Percentiles rank a stretch among this genome's conserved stretches.
These are phyloP conservation scores for Macrolepiota dolichaula DNA, from an alignment of 768 basidiomycete genomes.

Conservation along the genomic window DNA sequence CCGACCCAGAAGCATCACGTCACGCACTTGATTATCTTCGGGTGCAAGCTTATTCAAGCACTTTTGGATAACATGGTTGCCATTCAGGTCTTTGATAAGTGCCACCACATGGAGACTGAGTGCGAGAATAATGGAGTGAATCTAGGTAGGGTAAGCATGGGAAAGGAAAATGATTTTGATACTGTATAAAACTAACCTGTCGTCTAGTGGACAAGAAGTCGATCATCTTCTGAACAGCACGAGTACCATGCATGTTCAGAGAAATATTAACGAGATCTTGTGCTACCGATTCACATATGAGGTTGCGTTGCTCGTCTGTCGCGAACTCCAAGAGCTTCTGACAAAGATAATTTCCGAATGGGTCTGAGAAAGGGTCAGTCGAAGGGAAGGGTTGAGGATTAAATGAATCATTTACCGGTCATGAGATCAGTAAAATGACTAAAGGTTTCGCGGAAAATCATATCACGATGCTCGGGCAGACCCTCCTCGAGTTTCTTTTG, in stretches of 20 bases:
- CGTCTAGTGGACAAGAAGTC: slow-evolving; percentile 95
- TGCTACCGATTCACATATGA: slow-evolving; percentile 96
- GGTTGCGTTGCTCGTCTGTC: slow-evolving; percentile 94
- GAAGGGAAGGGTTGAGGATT: neutral
- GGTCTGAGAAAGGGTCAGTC: slow-evolving; percentile 50
- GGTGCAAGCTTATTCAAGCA: slow-evolving; percentile 97
- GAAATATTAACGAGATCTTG: slow-evolving; percentile 98
- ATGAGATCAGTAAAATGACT: slow-evolving; percentile 97
- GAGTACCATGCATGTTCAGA: slow-evolving; percentile 99
- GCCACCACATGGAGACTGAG: slow-evolving; percentile 97
- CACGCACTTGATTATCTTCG: slow-evolving; percentile 90
- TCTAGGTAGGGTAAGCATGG: slow-evolving; percentile 59
- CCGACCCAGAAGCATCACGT: slow-evolving; percentile 5
- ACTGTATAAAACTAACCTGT: slow-evolving; percentile 59
- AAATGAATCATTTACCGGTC: slow-evolving; percentile 61
- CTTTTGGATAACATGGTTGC: slow-evolving; percentile 98
- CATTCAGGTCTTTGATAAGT: slow-evolving; percentile 97
- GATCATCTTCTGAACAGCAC: slow-evolving; percentile 99
- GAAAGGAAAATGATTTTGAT: slow-evolving; percentile 15
- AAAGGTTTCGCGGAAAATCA: slow-evolving; percentile 99
- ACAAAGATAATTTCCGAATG: slow-evolving; percentile 98
- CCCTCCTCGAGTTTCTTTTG: slow-evolving; percentile 99
- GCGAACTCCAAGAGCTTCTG: slow-evolving; percentile 97
- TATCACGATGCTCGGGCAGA: slow-evolving; percentile 92
- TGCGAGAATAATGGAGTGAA: slow-evolving; percentile 94